phyloP scores from a whole-genome alignment of 1,284 basidiomycete genomes.

The Mycena citricolor region DNA sequence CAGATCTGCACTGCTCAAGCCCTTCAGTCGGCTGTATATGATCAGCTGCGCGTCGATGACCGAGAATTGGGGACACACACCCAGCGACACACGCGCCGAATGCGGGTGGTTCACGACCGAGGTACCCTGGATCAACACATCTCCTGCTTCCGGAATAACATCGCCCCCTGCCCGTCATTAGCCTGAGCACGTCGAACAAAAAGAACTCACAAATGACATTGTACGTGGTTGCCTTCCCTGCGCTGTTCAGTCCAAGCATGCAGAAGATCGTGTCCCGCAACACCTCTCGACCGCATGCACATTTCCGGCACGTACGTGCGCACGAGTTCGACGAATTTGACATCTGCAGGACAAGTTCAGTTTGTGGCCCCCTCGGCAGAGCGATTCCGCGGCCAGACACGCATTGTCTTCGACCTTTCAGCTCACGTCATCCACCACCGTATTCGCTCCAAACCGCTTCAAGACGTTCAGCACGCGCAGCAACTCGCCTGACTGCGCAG shows the following conservation, averaged over 20 bases:
- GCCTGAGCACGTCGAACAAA: constrained; percentile 29
- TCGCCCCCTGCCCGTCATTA: too few species aligned
- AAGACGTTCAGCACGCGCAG: constrained; percentile 63
- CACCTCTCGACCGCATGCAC: constrained; percentile 68
- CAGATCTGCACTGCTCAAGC: constrained; percentile 55
- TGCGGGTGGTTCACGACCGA: constrained; percentile 62
- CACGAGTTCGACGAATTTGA: too few species aligned
- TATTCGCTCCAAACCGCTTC: constrained; percentile 57
- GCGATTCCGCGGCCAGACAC: too few species aligned
- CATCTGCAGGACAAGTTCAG: too few species aligned
- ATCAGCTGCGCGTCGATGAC: constrained; percentile 71
- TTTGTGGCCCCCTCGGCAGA: too few species aligned
- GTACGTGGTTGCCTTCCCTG: constrained; percentile 78
- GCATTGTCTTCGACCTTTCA: too few species aligned
- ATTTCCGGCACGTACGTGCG: too few species aligned
- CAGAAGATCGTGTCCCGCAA: constrained; percentile 63
- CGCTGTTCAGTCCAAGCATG: constrained; percentile 79
- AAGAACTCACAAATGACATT: constrained; percentile 62
- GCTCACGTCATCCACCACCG: constrained; percentile 70
- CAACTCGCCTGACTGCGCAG: constrained; percentile 57
- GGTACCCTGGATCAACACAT: constrained; percentile 60
- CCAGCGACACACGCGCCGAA: constrained; percentile 61
- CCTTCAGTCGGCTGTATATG: constrained; percentile 67
- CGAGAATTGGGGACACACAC: constrained; percentile 81
- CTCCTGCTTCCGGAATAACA: constrained; percentile 57